Base-by-base conservation (phyloP, 1,139 yeast species). In the Geotrichum klebahnii region DNA sequence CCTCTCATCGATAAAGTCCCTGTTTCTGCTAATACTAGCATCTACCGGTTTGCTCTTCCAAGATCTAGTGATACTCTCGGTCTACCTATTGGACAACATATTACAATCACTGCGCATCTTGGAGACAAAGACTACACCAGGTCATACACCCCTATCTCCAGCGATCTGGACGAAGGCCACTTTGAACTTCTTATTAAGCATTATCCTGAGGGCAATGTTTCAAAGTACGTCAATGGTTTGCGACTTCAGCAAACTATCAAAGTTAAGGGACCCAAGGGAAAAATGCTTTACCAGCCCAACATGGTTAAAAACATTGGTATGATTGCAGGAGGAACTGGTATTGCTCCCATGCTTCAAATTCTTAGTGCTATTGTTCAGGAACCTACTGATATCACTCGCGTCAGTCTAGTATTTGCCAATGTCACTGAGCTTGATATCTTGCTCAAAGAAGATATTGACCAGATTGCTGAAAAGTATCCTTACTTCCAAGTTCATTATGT, bases 321-420 rank as follows among this genome's bases (percentile, higher is more conserved):
- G 87, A 81, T 90, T 60, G 96, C 96, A 39, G 96, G 95, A 59
- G 97, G 97, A 62, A 83, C 95, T 41, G 96, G 95, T 58, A 84
- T 89, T 60, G 82, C 96, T 33, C 96, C 96, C 60, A 85, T 89
- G 80, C 84, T 82, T 67, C 96, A 88, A 73, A 82, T 89, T 63
- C 78, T 89, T 58, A 81, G 82, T 60, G 86, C 87, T 45, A 81
- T 89, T 58, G 80, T 85, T 60, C 73, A 75, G 55, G 80, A 85
- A 63, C 89, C 94, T 20, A 74, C 74, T 33, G 96, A 87, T 66
- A 74, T 74, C 55, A 87, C 96, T 59, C 77, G 81, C 64, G 82
- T 84, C 57, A 68, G 74, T 45, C 72, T 85, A 62, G 70, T 83
- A 53, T 88, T 82, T 65, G 96, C 94, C 60, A 84, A 83, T 63